These are phyloP conservation scores for Achaetomium macrosporum DNA, from an alignment of 2,329 filamentous ascomycete species.

Conservation along the genomic window DNA sequence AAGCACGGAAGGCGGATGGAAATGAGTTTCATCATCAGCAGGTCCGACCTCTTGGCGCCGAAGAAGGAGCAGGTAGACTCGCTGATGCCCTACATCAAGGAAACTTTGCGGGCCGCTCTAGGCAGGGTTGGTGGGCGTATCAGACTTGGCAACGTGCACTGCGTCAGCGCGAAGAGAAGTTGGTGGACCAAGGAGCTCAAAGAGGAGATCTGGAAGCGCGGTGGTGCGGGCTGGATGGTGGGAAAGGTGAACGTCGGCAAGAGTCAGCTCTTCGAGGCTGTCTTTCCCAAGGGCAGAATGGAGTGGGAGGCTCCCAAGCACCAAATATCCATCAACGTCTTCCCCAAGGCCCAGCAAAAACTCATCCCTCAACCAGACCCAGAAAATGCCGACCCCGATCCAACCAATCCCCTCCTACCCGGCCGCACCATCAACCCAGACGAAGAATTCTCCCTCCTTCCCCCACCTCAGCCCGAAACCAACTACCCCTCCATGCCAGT, in stretches of 20 bases:
- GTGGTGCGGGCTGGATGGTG: slow-evolving; percentile 89
- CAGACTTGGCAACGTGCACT: slow-evolving; percentile 81
- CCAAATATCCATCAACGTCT: slow-evolving; percentile 33
- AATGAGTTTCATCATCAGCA: slow-evolving; percentile 85
- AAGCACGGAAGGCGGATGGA: slow-evolving; percentile 63
- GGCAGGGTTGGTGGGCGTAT: slow-evolving; percentile 61
- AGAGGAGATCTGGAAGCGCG: slow-evolving; percentile 75
- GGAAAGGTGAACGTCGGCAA: slow-evolving; percentile 99
- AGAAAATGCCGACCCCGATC: not conserved
- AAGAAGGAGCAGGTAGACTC: slow-evolving; percentile 76
- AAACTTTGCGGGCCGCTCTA: slow-evolving; percentile 70
- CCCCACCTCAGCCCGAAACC: slow-evolving; percentile 66
- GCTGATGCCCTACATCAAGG: slow-evolving; percentile 77
- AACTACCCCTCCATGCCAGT: slow-evolving; percentile 80
- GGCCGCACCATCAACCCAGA: not conserved
- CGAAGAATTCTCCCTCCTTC: slow-evolving; percentile 57
- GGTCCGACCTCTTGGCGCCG: slow-evolving; percentile 79
- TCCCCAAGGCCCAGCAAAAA: slow-evolving; percentile 8
- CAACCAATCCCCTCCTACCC: slow-evolving; percentile 6
- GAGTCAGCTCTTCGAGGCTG: slow-evolving; percentile 79
- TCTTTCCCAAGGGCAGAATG: slow-evolving; percentile 73
- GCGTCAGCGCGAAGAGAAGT: slow-evolving; percentile 75
- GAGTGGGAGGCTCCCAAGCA: slow-evolving; percentile 34
- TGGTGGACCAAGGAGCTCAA: slow-evolving; percentile 92
- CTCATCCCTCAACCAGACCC: not conserved